Percentiles rank a stretch among this genome's conserved stretches.
phyloP scores from a whole-genome alignment of 2,329 filamentous ascomycete species.

The Grosmannia clavigera region DNA sequence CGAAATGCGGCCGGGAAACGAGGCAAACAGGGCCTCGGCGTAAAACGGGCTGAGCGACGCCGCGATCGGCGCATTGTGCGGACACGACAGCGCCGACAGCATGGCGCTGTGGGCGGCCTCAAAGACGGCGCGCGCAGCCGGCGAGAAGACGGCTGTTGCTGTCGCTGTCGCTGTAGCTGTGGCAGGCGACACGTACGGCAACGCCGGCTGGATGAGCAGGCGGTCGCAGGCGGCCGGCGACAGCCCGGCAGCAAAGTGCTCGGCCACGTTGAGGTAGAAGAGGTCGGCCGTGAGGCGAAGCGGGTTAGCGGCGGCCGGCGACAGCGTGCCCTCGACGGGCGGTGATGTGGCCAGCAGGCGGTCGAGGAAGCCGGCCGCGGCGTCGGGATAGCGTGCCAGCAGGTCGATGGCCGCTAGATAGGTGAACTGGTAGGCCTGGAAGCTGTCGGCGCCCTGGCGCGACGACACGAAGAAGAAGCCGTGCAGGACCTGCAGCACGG shows the following conservation, averaged over 20 bases:
- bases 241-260: conserved; percentile 66
- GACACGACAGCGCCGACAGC: conserved; percentile 67
- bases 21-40: conserved; percentile 64
- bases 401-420: conserved; percentile 75
- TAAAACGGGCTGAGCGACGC: conserved; percentile 69
- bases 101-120: conserved; percentile 78
- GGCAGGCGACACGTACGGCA: conserved; percentile 52
- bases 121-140: conserved; percentile 50
- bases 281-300: conserved; percentile 55
- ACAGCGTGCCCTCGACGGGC: conserved; percentile 19
- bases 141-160: conserved; percentile 22
- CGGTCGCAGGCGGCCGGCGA: conserved; percentile 55
- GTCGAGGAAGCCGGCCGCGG: conserved; percentile 54
- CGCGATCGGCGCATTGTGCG: conserved; percentile 61
- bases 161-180: background rate
- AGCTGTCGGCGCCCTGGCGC: conserved; percentile 57
- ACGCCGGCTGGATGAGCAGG: conserved; percentile 61
- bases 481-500: conserved; percentile 60
- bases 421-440: conserved; percentile 76
- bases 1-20: conserved; percentile 69
- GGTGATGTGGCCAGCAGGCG: conserved; percentile 38
- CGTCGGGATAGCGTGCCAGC: conserved; percentile 55
- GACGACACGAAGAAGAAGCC: conserved; percentile 74
- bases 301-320: conserved; percentile 51
- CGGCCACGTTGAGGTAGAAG: conserved; percentile 77